These are phyloP conservation scores for Fragilariopsis cylindrus DNA, from an alignment of 108 stramenopile genomes.

Conservation along the genomic window DNA sequence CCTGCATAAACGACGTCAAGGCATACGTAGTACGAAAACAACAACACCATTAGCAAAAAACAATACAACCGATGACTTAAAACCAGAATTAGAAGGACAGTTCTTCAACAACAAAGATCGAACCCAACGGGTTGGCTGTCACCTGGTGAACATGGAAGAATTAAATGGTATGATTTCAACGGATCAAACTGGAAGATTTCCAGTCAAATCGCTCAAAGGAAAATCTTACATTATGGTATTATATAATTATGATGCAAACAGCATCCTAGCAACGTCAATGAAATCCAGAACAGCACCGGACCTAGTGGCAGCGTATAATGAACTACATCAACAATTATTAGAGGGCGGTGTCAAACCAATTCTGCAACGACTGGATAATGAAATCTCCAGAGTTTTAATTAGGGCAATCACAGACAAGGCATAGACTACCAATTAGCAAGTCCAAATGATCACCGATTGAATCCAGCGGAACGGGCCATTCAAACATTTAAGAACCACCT, in stretches of 20 bases:
- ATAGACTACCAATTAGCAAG: slow-evolving; percentile 40
- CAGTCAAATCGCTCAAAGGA: no score
- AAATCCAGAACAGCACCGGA: slow-evolving; percentile 11
- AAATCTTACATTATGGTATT: no score
- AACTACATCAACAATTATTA: slow-evolving; percentile 4
- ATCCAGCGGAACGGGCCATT: slow-evolving; percentile 56
- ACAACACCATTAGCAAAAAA: no score
- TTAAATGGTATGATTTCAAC: no score
- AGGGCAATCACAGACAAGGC: slow-evolving; percentile 8
- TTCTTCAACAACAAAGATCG: neutral
- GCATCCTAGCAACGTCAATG: slow-evolving; percentile 17
- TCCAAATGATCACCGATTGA: slow-evolving; percentile 24
- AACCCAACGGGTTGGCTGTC: slow-evolving; percentile 18
- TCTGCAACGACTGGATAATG: neutral
- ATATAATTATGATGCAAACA: slow-evolving; percentile 47
- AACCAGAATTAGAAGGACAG: no score
- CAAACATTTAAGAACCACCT: slow-evolving; percentile 53
- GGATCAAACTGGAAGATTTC: no score
- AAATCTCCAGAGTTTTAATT: slow-evolving; percentile 20
- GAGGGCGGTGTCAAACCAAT: slow-evolving; percentile 28
- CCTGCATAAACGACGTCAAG: no score
- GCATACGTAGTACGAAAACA: no score
- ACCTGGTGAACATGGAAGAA: neutral
- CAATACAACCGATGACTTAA: no score
- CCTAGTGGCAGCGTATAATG: slow-evolving; percentile 12